These are phyloP conservation scores for Peronospora belbahrii DNA, from an alignment of 352 stramenopile species.

Conservation along the genomic window DNA sequence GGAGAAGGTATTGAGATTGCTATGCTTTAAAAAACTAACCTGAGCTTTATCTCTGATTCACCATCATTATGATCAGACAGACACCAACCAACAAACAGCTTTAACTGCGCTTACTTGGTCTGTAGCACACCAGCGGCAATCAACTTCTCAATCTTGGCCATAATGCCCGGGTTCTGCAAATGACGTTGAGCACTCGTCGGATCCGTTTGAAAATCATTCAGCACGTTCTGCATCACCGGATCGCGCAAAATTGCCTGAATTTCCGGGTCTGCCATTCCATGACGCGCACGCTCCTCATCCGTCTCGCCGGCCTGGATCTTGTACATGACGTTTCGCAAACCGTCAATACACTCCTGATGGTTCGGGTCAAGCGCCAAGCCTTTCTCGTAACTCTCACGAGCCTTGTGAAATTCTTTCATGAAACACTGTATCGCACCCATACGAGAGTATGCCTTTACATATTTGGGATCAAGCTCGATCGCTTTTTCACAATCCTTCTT, in stretches of 20 bases:
- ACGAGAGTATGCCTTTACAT: constrained; percentile 98
- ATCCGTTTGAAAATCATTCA: constrained; percentile 97
- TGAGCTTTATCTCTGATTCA: background rate
- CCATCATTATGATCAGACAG: background rate
- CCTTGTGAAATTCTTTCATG: constrained; percentile 99
- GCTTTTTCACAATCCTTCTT: constrained; percentile 96
- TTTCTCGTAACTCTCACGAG: constrained; percentile 94
- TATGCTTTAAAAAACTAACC: background rate
- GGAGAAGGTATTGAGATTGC: background rate
- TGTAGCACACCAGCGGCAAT: constrained; percentile 97
- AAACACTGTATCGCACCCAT: constrained; percentile 99
- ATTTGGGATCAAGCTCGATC: constrained; percentile 96
- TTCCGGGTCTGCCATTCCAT: constrained; percentile 98
- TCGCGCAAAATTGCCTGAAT: constrained; percentile 97
- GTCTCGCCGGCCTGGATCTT: constrained; percentile 94
- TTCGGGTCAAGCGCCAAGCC: constrained; percentile 91
- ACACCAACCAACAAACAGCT: background rate
- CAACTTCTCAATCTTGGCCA: constrained; percentile 98
- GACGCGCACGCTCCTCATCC: constrained; percentile 94
- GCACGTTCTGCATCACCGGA: constrained; percentile 95
- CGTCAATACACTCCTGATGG: constrained; percentile 94
- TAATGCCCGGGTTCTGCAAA: constrained; percentile 91
- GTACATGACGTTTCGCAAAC: constrained; percentile 88
- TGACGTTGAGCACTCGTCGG: constrained; percentile 86
- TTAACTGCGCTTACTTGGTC: constrained; percentile 66